Evolutionary conservation across 208 protist species (phyloP), one percentile per base, ranked within the genome.

Genomic region (Trypanosoma vivax): DNA sequence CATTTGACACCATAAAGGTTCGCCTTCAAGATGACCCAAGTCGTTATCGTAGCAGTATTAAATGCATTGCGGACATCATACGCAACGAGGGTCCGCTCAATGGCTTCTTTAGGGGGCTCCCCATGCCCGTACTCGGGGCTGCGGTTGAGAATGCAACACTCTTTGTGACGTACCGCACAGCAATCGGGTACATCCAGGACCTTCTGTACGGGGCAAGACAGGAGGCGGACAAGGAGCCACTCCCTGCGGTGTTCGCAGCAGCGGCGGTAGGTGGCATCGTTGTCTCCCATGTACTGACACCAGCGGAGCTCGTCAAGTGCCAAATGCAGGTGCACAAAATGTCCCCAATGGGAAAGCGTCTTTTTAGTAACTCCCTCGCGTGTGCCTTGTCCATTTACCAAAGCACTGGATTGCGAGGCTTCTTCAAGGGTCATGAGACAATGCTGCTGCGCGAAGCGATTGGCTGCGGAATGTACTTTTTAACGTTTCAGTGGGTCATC

Each of bases 1-100:
- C 91, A 2, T 77, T 95, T 63, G 91, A 96, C 60, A 96, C 91
- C 10, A 86, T 96, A 30, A 96, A 96, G 58, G 90, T 96, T 18
- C 81, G 90, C 11, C 72, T 96, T 27, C 90, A 96, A 37, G 80
- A 90, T 38, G 85, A 83, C 48, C 70, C 77, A 18, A 80, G 69
- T 33, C 71, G 70, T 23, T 86, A 90, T 51, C 56, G 61, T n/a
- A 57, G 79, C 41, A 73, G 79, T 7, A 43, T 74, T 39, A 61
- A 67, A 4, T 95, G 88, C 56, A 72, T 95, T 33, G 50, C 48
- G 18, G 68, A 64, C 1, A 92, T 95, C 35, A 68, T 71, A 11
- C 76, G 73, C 30, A 64, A 88, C 18, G 90, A 94, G 45, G 90
- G 90, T 3, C 27, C 87, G 5, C 29, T 96, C 11, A 87, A 81